Percentiles rank a stretch among this genome's conserved stretches.
These are phyloP conservation scores for Jatropha multifida DNA, from an alignment of 441 rosid species.

Conservation along the genomic window DNA sequence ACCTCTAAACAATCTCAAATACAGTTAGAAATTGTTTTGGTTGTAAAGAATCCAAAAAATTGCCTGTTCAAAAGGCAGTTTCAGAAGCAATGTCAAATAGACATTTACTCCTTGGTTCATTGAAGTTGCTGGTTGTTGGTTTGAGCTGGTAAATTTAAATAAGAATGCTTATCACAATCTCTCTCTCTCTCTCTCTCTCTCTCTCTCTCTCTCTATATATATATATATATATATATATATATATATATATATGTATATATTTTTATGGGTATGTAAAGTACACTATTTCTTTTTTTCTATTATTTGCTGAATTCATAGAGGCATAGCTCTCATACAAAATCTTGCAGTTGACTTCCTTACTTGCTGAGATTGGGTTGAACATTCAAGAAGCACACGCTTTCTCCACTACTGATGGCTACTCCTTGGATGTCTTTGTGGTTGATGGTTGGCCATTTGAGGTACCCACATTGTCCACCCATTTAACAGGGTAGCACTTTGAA, in stretches of 20 bases:
- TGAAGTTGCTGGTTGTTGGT: background rate
- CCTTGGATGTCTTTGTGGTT: conserved; percentile 94
- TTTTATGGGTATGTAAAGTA: background rate
- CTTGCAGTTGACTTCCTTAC: conserved; percentile 76
- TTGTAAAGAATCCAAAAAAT: background rate
- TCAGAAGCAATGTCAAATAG: background rate
- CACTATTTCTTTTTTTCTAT: background rate
- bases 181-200: no score
- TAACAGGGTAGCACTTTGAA: background rate
- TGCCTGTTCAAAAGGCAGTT: background rate
- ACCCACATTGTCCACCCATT: conserved; percentile 4
- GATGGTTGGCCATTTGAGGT: conserved; percentile 98
- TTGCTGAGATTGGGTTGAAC: conserved; percentile 83
- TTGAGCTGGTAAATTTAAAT: background rate
- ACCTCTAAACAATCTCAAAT: background rate
- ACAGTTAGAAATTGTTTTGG: background rate
- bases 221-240: background rate
- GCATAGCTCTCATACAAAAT: conserved; percentile 28
- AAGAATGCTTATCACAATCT: background rate
- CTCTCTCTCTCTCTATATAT: no score
- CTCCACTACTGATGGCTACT: conserved; percentile 86
- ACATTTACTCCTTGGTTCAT: background rate
- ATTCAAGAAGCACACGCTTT: conserved; percentile 97
- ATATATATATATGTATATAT: background rate
- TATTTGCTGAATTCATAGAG: conserved; percentile 21